phyloP scores from a whole-genome alignment of 2,329 filamentous ascomycete genomes.

The Hortaea sp. region DNA sequence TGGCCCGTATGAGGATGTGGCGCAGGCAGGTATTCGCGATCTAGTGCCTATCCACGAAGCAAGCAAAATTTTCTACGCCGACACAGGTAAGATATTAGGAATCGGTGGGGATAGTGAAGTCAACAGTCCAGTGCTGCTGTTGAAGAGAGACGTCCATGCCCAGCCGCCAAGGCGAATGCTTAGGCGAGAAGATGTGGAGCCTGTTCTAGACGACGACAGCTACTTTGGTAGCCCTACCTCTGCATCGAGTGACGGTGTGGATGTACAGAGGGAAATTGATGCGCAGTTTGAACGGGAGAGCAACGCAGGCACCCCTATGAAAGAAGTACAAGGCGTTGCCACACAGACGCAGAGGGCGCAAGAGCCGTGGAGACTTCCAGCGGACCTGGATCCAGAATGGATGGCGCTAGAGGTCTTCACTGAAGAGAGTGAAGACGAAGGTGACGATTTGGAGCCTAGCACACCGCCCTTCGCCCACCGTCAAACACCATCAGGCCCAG shows the following conservation, averaged over 20 bases:
- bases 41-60: conserved; percentile 62
- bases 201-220: neutral
- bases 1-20: conserved; percentile 50
- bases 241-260: conserved; percentile 14
- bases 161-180: conserved; percentile 51
- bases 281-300: conserved; percentile 36
- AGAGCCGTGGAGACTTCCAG: conserved; percentile 52
- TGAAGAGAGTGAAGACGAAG: conserved; percentile 35
- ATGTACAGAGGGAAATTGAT: conserved; percentile 36
- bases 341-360: neutral
- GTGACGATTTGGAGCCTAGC: no score
- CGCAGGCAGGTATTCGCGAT: conserved; percentile 54
- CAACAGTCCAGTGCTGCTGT: conserved; percentile 62
- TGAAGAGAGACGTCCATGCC: conserved; percentile 62
- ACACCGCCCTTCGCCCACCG: no score
- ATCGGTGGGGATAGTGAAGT: conserved; percentile 60
- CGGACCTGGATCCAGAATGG: conserved; percentile 79
- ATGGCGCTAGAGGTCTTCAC: conserved; percentile 78
- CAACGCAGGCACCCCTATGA: conserved; percentile 10
- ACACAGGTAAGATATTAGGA: conserved; percentile 81
- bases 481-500: no score
- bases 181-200: conserved; percentile 22
- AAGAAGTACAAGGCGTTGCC: neutral
- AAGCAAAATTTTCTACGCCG: conserved; percentile 87
- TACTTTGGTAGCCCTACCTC: conserved; percentile 3